Conservation (phyloP, 352 stramenopile genomes). For the Pythium myriotylum region DNA sequence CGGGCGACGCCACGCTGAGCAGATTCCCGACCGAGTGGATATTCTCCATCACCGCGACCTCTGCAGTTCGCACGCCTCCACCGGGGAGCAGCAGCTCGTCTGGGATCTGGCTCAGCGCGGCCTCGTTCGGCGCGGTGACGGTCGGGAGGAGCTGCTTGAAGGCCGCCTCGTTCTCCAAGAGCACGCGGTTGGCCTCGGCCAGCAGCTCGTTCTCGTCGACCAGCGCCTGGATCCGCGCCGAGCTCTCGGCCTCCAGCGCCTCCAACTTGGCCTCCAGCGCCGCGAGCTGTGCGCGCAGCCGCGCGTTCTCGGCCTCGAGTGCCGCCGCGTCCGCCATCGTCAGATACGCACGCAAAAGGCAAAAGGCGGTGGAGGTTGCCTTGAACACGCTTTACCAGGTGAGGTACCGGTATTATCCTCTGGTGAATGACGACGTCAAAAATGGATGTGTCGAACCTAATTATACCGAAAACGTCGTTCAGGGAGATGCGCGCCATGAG, state of each 20-base stretch:
- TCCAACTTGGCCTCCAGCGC: conserved; percentile 58
- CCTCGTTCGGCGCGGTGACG: background rate
- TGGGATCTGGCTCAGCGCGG: conserved; percentile 47
- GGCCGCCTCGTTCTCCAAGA: conserved; percentile 54
- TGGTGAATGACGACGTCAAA: no score
- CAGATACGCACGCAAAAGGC: no score
- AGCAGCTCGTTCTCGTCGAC: conserved; percentile 78
- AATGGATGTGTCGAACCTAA: no score
- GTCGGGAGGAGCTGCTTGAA: conserved; percentile 34
- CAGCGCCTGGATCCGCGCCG: conserved; percentile 51
- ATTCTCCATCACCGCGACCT: conserved; percentile 42
- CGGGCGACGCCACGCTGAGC: conserved; percentile 58
- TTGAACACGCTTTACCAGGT: no score
- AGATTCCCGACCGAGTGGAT: conserved; percentile 72
- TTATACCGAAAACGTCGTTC: no score
- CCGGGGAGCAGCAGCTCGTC: conserved; percentile 74
- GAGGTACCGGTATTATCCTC: no score
- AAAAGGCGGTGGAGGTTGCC: no score
- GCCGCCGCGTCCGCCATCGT: conserved; percentile 8
- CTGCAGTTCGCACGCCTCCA: conserved; percentile 29
- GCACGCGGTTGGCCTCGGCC: conserved; percentile 67
- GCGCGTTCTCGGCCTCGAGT: conserved; percentile 48
- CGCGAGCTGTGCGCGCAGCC: conserved; percentile 46
- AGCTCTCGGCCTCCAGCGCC: conserved; percentile 33
- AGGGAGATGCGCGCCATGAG: no score